Base-by-base conservation (phyloP, 2,329 filamentous ascomycete species). In the Aspergillus tanneri region DNA sequence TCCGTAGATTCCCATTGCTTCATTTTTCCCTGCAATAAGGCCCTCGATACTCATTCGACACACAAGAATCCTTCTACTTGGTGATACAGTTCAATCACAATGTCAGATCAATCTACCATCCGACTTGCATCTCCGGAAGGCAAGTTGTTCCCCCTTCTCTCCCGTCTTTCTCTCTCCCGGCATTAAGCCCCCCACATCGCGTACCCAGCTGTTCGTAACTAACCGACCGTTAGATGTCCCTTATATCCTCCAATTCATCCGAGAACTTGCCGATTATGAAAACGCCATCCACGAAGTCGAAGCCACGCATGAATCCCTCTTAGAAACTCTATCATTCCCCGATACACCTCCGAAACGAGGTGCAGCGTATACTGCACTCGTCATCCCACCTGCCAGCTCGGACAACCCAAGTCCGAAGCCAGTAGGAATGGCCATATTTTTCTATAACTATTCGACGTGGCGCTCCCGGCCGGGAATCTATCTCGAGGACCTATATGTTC, bases 391-490 rank as follows among this genome's bases (percentile, higher is more conserved):
- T 18, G 71, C 76, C 9, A 69, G 73, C 5, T 69, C 74, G 9
- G 64, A 72, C 30, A 68, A 56, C 50, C 53, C 62, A 48, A 28
- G 56, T 42, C 57, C 68, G 24, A 38, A 52, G 47, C 64, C 81
- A 68, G 87, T 83, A 0, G 90, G 87, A 39, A 89, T 96, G 81
- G 90, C 90, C 1, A 72, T 96, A 32, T 96, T 90, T 74, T 97
- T 95, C 70, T 90, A 92, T 77, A 97, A 92, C 72, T 97, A 96
- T 73, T 90, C 85, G 64, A 96, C 92, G 0, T 97, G 93, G 93
- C 82, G 87, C 7, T 82, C 87, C n/a, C 82, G 81, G 37, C 83
- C 91, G 0, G 92, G 92, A 2, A 87, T 99, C 63, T 96, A 95
- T 69, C 84, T 97, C 28, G 92, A 97, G 69, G 92, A 97, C 65